Evolutionary conservation across 768 basidiomycete species (phyloP).

Genomic region (Holtermannia corniformis): DNA sequence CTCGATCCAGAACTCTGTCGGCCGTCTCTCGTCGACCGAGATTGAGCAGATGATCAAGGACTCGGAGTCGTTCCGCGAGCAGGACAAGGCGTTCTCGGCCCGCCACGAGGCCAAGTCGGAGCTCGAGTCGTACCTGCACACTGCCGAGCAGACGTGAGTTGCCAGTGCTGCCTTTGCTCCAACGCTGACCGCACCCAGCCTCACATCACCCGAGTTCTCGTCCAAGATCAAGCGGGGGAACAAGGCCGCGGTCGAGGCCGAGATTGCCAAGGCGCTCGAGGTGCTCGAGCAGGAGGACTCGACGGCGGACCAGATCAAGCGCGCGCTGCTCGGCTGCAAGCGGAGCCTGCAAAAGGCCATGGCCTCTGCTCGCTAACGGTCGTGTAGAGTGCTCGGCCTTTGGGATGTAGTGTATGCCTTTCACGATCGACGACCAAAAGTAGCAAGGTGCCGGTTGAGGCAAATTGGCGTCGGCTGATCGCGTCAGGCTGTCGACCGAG

Average conservation of each 20-base stretch:
- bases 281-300: conserved; percentile 97
- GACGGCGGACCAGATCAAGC: conserved; percentile 85
- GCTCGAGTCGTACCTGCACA: conserved; percentile 94
- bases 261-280: conserved; percentile 96
- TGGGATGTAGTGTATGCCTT: background rate
- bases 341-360: conserved; percentile 92
- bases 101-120: conserved; percentile 97
- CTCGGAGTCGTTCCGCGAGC: conserved; percentile 54
- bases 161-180: background rate
- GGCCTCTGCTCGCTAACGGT: conserved; percentile 38
- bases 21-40: conserved; percentile 91
- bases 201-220: conserved; percentile 90
- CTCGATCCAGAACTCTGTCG: conserved; percentile 94
- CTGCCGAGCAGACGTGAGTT: conserved; percentile 68
- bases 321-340: conserved; percentile 90
- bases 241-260: conserved; percentile 86
- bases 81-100: conserved; percentile 85
- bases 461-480: too few relatives aligned
- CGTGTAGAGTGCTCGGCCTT: background rate
- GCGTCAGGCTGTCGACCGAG: too few relatives aligned
- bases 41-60: conserved; percentile 99
- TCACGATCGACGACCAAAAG: too few relatives aligned
- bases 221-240: conserved; percentile 99
- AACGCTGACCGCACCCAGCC: conserved; percentile 32
- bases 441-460: too few relatives aligned